Evolutionary conservation across 2,329 filamentous ascomycete genomes (phyloP).

Genomic region (Didymella pinodella): DNA sequence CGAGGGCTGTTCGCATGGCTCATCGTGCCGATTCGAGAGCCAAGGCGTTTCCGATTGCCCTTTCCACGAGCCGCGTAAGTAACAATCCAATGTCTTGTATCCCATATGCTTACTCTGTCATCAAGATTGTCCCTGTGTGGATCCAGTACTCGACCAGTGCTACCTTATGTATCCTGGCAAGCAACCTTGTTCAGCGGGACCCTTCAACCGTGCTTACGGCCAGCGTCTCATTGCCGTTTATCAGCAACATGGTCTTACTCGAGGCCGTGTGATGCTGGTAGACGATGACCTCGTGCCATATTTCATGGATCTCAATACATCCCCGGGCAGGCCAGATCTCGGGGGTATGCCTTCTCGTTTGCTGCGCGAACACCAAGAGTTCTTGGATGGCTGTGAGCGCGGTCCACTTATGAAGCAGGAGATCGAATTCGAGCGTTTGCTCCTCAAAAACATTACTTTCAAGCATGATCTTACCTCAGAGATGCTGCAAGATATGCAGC

Average conservation of each 20-base stretch:
- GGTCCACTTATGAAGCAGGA: slow-evolving; percentile 32
- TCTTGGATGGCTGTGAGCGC: slow-evolving; percentile 12
- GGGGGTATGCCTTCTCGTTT: slow-evolving; percentile 24
- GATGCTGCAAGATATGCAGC: slow-evolving; percentile 20
- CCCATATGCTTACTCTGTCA: not conserved
- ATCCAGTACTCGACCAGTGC: slow-evolving; percentile 32
- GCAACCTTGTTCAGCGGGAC: slow-evolving; percentile 24
- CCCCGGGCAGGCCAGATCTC: not conserved
- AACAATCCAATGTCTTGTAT: not conserved
- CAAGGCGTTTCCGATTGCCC: slow-evolving; percentile 33
- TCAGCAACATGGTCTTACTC: slow-evolving; percentile 25
- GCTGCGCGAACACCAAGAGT: slow-evolving; percentile 23
- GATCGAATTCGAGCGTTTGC: slow-evolving; percentile 24
- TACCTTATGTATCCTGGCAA: slow-evolving; percentile 30
- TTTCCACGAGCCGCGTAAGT: slow-evolving; percentile 33
- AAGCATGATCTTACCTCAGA: slow-evolving; percentile 15
- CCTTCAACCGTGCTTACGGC: slow-evolving; percentile 32
- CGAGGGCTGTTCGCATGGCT: slow-evolving; percentile 15
- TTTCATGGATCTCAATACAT: slow-evolving; percentile 10
- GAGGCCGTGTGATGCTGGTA: slow-evolving; percentile 36
- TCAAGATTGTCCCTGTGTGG: slow-evolving; percentile 27
- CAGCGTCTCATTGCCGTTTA: slow-evolving; percentile 31
- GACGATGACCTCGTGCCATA: slow-evolving; percentile 31
- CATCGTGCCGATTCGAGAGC: slow-evolving; percentile 27
- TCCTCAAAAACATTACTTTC: slow-evolving; percentile 22